Percentiles rank a stretch among this genome's conserved stretches.
These are phyloP conservation scores for Linum trigynum DNA, from an alignment of 345 rosid genomes.

Conservation along the genomic window DNA sequence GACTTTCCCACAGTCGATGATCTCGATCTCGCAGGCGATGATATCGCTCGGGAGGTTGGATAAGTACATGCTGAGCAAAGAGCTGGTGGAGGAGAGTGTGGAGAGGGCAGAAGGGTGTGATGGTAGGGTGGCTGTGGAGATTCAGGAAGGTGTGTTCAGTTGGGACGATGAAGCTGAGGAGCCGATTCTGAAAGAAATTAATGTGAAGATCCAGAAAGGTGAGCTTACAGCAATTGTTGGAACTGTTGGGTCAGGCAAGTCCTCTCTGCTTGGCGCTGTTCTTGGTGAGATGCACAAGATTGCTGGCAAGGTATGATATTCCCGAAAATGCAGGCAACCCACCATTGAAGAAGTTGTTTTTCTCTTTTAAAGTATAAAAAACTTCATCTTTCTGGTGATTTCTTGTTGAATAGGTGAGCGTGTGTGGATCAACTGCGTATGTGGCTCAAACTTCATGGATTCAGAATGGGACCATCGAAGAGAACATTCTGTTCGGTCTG, in stretches of 20 bases:
- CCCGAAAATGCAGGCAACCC: too few species aligned
- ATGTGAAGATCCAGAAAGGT: conserved; percentile 56
- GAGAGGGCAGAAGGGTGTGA: conserved; percentile 51
- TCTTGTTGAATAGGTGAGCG: conserved; percentile 43
- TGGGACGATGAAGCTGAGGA: conserved; percentile 78
- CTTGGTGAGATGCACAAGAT: conserved; percentile 94
- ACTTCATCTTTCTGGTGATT: background rate
- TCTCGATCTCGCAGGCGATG: conserved; percentile 87
- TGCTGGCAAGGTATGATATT: conserved; percentile 51
- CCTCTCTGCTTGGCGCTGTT: conserved; percentile 72
- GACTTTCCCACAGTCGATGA: conserved; percentile 83
- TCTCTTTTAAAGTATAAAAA: background rate
- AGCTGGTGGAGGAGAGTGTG: conserved; percentile 45
- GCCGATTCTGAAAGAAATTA: conserved; percentile 46
- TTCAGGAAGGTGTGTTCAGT: conserved; percentile 55
- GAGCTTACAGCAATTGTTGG: conserved; percentile 85
- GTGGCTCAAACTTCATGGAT: conserved; percentile 98
- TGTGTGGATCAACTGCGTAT: conserved; percentile 75
- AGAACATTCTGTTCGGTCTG: conserved; percentile 77
- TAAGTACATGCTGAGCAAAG: conserved; percentile 67
- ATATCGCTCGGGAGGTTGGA: conserved; percentile 76
- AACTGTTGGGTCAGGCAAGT: conserved; percentile 89
- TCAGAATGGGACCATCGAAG: conserved; percentile 79
- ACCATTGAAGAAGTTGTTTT: too few species aligned
- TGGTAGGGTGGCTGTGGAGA: conserved; percentile 49